Evolutionary conservation across 257 asterid species (phyloP), one percentile per base, ranked within the genome.

Genomic region (Jacaranda copaia): DNA sequence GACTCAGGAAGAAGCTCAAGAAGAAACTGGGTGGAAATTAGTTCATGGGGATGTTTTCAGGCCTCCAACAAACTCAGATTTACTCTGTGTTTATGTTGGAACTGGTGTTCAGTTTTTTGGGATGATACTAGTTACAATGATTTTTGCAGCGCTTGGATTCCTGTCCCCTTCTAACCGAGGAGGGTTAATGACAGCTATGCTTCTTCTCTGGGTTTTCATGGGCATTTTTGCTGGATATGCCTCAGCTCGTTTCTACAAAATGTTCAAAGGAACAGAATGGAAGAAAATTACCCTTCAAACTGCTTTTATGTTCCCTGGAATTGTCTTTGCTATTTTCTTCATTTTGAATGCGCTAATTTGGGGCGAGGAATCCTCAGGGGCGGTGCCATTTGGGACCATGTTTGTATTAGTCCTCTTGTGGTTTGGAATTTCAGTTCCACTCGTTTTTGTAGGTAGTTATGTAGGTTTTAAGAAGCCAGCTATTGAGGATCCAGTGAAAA

Each of bases 1-100:
- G 88, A 91, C 98, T 63, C 97, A 89, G 72, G 98, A 93, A 88
- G 98, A 93, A 86, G 96, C 98, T 19, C 98, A 91, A 81, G 97
- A 92, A 84, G 96, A 90, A 82, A 93, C 98, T 1, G 98, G 98
- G n/a, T 93, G 98, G 98, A 93, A 93, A 84, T 77, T 93, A 79
- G 97, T 93, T 67, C 98, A 93, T 35, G 98, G 96, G 74, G 98
- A 91, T 78, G 94, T 93, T 74, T 93, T 93, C 83, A 85, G 98
- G 81, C 88, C 98, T 73, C 98, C 98, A 74, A 79, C 79, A 19
- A 91, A 91, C 90, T 88, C 98, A 7, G 94, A 91, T 77, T 77
- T 89, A 81, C 89, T 93, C 42, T 93, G 98, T 57, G 90, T 93
- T 42, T 88, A 87, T 73, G 97, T 89, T 32, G 98, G 98, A 35